Conservation (phyloP, 176 grass and related monocot genomes). For the Cymbopogon citratus region DNA sequence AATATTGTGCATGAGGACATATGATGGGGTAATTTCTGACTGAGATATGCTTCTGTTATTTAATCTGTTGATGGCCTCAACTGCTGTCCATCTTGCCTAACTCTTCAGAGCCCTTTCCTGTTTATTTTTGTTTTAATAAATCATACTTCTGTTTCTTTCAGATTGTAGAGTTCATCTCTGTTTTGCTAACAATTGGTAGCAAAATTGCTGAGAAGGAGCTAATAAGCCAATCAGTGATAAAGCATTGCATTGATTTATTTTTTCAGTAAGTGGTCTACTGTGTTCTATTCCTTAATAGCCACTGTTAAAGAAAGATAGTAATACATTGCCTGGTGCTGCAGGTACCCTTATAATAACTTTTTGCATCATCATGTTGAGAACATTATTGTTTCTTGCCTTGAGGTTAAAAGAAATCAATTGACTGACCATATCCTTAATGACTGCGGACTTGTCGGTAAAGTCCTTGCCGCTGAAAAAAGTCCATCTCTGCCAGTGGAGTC, state of each 20-base stretch:
- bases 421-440: constrained; percentile 72
- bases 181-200: constrained; percentile 71
- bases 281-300: neutral
- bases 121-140: constrained; percentile 14
- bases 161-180: constrained; percentile 88
- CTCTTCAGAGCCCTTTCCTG: neutral
- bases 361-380: constrained; percentile 80
- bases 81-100: neutral
- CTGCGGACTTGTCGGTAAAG: constrained; percentile 59
- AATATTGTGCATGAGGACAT: neutral
- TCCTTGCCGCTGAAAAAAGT: constrained; percentile 56
- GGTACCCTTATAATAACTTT: constrained; percentile 87
- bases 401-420: constrained; percentile 49
- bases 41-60: neutral
- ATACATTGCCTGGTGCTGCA: constrained; percentile 27
- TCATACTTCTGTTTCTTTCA: constrained; percentile 36
- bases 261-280: constrained; percentile 57
- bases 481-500: constrained; percentile 38
- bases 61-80: constrained; percentile 4
- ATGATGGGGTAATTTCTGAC: neutral
- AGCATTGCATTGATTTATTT: constrained; percentile 56
- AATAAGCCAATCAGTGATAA: constrained; percentile 64
- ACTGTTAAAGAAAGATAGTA: neutral
- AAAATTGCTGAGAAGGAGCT: constrained; percentile 70
- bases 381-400: constrained; percentile 67